Base-by-base conservation (phyloP, 1,139 yeast species). In the Hyphopichia fennica region DNA sequence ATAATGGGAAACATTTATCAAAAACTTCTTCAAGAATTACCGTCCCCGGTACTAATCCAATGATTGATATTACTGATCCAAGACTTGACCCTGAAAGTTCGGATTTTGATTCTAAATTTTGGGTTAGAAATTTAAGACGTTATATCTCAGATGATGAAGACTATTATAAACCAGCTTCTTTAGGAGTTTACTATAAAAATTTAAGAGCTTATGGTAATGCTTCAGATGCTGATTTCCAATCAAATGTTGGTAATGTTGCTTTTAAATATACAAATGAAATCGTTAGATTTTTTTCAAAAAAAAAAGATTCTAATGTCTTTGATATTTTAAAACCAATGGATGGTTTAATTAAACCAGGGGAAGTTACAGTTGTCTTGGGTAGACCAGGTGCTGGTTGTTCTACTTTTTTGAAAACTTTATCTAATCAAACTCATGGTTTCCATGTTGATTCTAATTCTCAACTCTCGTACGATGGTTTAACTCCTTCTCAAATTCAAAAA, bases 341-440 rank as follows among this genome's bases (percentile, higher is more conserved):
- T 50, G 91, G 86, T 22, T 53, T 82, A 6, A 68, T 84, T 48
- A 67, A 70, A 35, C 86, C 93, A 0, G 91, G 95, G 42, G 87
- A 85, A 53, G 69, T 87, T 41, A 77, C 87, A 4, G 88, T 87
- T 39, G 95, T 86, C 1, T 65, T 86, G 33, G 95, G 95, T 35
- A 78, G 91, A 59, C 95, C 95, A 0, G 95, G 95, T 56, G 80
- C 91, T 22, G 96, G 96, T 45, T 87, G 95, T 63, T 77, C 95
- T 2, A 86, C 96, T 1, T 74, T 86, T 40, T 65, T 87, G 53
- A 86, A 85, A 54, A 76, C 93, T 0, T 74, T 87, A 45, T 78
- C 91, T 8, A 64, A 85, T 29, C 81, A 82, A 49, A 84, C 91
- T 4, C 81, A 84, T 57, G 95, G 95, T 39, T 87, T 85, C 59